Base-by-base conservation (phyloP, 495 filamentous ascomycete species). In the Hyaloscypha hepaticicola region DNA sequence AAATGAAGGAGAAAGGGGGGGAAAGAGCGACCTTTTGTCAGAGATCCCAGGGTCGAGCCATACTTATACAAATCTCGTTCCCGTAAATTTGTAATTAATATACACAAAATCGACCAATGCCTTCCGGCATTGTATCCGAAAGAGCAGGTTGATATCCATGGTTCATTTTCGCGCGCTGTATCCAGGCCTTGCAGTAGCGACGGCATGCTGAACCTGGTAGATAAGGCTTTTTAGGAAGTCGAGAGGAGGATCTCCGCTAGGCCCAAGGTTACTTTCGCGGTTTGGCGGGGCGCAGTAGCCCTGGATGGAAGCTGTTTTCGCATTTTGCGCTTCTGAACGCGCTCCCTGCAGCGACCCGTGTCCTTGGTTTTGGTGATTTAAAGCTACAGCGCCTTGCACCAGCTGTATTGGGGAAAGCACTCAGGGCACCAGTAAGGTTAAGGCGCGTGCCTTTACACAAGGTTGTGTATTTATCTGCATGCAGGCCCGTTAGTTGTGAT, bases 201-300 rank as follows among this genome's bases (percentile, higher is more conserved):
- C 28, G 26, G 26, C 6, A 38, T 41, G 29, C 56, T 41, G 11
- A 22, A 22, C 58, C 34, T 14, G 11, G 27, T 1, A 60, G 41
- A 50, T 60, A 60, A 60, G 58, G 38, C 50, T 59, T 48, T 1
- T 50, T 49, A 49, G 58, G 58, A 60, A 60, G 58, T 25, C 5
- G 25, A 21, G 11, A 6, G 21, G 50, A 21, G 16, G 50, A 53
- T 53, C 50, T 53, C 38, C n/a, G n/a, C n/a, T n/a, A n/a, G n/a
- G n/a, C n/a, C n/a, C 38, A 45, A 0, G 38, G 11, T 11, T 45
- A 14, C 38, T 16, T 34, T 16, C 14, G 19, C 19, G 0, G 38
- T 45, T 45, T 45, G 19, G n/a, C 4, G 38, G 38, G 38, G 38
- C 9, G 14, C 3, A 45, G 38, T 1, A 45, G 3, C 38, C 38